These are phyloP conservation scores for Prunus davidiana DNA, from an alignment of 306 rosid species.

Conservation along the genomic window DNA sequence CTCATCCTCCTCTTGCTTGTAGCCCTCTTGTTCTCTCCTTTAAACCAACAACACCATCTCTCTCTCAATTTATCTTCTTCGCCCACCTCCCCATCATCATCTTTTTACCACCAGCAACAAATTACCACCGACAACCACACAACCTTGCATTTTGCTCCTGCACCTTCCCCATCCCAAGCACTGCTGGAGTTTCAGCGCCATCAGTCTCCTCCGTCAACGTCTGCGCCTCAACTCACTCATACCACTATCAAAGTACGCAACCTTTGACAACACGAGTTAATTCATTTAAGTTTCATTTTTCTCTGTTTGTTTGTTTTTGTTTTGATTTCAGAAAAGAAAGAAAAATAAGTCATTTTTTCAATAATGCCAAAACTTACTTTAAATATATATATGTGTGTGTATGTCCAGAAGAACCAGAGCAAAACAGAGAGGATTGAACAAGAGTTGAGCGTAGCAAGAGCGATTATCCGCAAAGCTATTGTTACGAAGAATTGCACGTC, in stretches of 20 bases:
- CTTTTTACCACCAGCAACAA: neutral
- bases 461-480: conserved; percentile 9
- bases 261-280: no score
- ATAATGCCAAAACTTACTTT: no score
- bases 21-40: conserved; percentile 14
- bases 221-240: neutral
- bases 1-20: conserved; percentile 3
- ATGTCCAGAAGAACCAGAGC: neutral
- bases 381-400: neutral
- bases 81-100: neutral
- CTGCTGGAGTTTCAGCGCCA: neutral
- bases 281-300: neutral
- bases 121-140: neutral
- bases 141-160: neutral
- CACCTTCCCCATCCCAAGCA: conserved; percentile 1
- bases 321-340: neutral
- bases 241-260: neutral
- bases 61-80: neutral
- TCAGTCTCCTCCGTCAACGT: neutral
- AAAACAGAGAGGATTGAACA: conserved; percentile 20
- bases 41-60: neutral
- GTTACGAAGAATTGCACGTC: conserved; percentile 9
- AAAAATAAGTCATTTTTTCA: neutral
- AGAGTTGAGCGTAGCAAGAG: conserved; percentile 17
- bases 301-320: neutral